These are phyloP conservation scores for Benincasa hispida DNA, from an alignment of 306 rosid genomes.

Conservation along the genomic window DNA sequence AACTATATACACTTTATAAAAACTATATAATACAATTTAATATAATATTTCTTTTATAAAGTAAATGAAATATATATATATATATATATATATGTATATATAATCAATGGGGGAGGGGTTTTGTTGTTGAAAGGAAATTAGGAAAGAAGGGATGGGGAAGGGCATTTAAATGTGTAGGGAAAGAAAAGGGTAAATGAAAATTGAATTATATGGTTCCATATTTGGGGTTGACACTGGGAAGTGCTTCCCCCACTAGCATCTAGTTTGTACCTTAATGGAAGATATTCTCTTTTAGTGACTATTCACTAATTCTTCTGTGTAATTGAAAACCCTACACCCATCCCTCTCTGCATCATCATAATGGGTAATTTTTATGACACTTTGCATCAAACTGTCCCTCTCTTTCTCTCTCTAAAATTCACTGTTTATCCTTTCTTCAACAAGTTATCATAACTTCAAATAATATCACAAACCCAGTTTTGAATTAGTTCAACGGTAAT, in stretches of 20 bases:
- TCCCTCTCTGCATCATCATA: slow-evolving; percentile 23
- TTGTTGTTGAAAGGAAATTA: too few relatives aligned
- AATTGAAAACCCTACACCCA: slow-evolving; percentile 26
- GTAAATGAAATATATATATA: too few relatives aligned
- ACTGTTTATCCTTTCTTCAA: slow-evolving; percentile 20
- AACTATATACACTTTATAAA: too few relatives aligned
- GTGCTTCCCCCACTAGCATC: slow-evolving; percentile 43
- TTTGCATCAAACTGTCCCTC: slow-evolving; percentile 19
- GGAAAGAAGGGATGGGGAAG: background rate
- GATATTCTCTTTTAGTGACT: slow-evolving; percentile 22
- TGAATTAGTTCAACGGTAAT: too few relatives aligned
- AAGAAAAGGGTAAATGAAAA: slow-evolving; percentile 8
- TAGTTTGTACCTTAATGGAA: slow-evolving; percentile 34
- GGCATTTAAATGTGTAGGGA: background rate
- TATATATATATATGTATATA: too few relatives aligned
- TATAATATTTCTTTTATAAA: too few relatives aligned
- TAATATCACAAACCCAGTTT: background rate
- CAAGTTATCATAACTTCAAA: slow-evolving; percentile 10
- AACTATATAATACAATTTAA: too few relatives aligned
- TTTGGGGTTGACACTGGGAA: slow-evolving; percentile 43
- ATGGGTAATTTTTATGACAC: slow-evolving; percentile 33
- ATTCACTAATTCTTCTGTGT: slow-evolving; percentile 28
- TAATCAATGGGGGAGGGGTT: too few relatives aligned
- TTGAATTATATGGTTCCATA: slow-evolving; percentile 19
- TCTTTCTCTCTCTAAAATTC: background rate